phyloP scores from a whole-genome alignment of 495 filamentous ascomycete species.

The Trichoderma orchidacearum region DNA sequence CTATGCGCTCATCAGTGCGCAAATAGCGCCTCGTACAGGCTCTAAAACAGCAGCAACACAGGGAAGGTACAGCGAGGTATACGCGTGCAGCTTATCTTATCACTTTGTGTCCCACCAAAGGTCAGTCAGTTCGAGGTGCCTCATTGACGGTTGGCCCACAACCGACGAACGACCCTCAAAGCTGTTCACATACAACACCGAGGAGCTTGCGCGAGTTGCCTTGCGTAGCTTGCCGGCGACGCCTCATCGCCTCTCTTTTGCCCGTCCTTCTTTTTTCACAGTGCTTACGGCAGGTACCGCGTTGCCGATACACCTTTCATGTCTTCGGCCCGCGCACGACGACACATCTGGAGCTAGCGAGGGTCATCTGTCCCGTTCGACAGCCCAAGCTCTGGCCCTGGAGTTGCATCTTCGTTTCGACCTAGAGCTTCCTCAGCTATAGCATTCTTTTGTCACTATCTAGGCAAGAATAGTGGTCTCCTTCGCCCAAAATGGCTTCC shows the following conservation, averaged over 20 bases:
- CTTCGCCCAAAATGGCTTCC: background rate
- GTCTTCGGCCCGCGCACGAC: background rate
- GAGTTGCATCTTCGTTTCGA: background rate
- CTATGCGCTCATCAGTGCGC: too few relatives aligned
- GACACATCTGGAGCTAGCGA: background rate
- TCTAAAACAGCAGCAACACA: too few relatives aligned
- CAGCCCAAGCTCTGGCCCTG: background rate
- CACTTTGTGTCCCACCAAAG: too few relatives aligned
- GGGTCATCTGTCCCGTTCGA: background rate
- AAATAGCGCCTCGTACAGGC: too few relatives aligned
- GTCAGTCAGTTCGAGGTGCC: background rate
- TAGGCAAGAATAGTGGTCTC: background rate
- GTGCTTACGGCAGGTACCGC: too few relatives aligned
- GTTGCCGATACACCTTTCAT: background rate
- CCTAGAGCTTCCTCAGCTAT: background rate
- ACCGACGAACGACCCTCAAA: background rate
- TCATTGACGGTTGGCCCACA: background rate
- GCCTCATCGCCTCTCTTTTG: background rate
- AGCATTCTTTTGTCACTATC: background rate
- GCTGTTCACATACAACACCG: background rate
- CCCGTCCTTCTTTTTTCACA: background rate
- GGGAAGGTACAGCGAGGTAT: too few relatives aligned
- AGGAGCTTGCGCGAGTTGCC: background rate
- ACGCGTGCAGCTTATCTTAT: background rate
- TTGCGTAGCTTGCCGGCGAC: background rate